Evolutionary conservation across 371 early-diverging fungal species (phyloP).

Genomic region (Basidiobolus heterosporus): DNA sequence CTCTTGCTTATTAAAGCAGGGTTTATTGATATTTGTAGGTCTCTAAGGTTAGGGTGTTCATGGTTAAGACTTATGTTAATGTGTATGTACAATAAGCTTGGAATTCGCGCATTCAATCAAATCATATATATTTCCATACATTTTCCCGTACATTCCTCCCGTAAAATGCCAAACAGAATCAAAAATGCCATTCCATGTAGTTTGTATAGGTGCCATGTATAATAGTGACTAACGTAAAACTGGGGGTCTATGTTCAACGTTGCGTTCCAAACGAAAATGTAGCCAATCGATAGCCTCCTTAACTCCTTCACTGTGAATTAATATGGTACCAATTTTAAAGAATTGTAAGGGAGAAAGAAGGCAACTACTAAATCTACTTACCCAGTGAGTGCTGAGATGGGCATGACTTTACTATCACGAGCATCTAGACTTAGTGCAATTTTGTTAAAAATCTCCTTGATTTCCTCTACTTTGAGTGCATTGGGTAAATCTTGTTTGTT

Average conservation of each 20-base stretch:
- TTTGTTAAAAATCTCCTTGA: conserved; percentile 81
- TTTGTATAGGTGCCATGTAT: too few species aligned
- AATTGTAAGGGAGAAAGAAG: background rate
- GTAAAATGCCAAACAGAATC: too few species aligned
- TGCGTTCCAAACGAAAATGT: conserved; percentile 50
- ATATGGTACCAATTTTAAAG: background rate
- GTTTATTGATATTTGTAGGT: too few species aligned
- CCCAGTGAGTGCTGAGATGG: conserved; percentile 71
- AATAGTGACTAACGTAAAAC: conserved; percentile 19
- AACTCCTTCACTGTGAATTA: conserved; percentile 47
- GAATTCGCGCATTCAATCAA: too few species aligned
- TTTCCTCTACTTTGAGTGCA: conserved; percentile 58
- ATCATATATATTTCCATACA: too few species aligned
- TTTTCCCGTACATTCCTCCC: too few species aligned
- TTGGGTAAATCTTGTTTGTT: conserved; percentile 80
- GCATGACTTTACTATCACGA: conserved; percentile 46
- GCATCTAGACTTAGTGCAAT: conserved; percentile 68
- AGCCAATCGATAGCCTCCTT: conserved; percentile 79
- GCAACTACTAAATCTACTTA: conserved; percentile 7
- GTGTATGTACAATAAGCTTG: too few species aligned
- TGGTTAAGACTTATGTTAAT: too few species aligned
- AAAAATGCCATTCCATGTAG: too few species aligned
- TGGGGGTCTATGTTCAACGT: conserved; percentile 65
- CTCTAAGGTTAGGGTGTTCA: too few species aligned
- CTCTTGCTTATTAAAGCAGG: too few species aligned